Evolutionary conservation across 202 grass and related monocot genomes (phyloP).

Genomic region (Dendrocalamus latiflorus): DNA sequence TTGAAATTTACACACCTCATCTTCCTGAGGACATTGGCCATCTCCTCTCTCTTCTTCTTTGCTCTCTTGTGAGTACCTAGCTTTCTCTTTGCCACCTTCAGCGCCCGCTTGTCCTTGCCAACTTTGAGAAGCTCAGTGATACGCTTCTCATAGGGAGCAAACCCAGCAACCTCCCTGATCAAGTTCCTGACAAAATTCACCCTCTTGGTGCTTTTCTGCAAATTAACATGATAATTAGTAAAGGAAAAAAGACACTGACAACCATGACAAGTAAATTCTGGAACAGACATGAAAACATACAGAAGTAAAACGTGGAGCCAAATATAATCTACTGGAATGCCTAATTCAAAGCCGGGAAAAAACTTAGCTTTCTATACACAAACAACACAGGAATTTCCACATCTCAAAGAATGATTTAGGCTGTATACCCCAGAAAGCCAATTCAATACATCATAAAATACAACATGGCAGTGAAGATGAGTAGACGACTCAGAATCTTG

Average conservation of each 20-base stretch:
- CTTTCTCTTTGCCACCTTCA: too few species aligned
- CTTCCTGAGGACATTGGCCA: conserved; percentile 83
- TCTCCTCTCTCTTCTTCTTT: conserved; percentile 99
- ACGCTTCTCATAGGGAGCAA: too few species aligned
- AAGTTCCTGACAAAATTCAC: conserved; percentile 60
- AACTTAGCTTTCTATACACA: background rate
- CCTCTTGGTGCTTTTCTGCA: conserved; percentile 76
- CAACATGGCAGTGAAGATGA: background rate
- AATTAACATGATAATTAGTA: background rate
- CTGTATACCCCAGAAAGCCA: background rate
- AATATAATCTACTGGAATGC: background rate
- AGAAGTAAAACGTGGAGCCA: background rate
- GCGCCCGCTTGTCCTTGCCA: too few species aligned
- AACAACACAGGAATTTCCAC: background rate
- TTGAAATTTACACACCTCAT: conserved; percentile 48
- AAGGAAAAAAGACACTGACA: background rate
- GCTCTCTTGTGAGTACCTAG: too few species aligned
- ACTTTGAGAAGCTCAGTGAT: too few species aligned
- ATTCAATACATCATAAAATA: background rate
- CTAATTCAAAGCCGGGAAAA: background rate
- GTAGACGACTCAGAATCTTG: background rate
- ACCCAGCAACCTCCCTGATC: too few species aligned
- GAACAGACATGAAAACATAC: background rate
- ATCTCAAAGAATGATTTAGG: background rate
- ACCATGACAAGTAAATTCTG: background rate